These are phyloP conservation scores for Globisporangium parvum DNA, from an alignment of 352 stramenopile species.

Conservation along the genomic window DNA sequence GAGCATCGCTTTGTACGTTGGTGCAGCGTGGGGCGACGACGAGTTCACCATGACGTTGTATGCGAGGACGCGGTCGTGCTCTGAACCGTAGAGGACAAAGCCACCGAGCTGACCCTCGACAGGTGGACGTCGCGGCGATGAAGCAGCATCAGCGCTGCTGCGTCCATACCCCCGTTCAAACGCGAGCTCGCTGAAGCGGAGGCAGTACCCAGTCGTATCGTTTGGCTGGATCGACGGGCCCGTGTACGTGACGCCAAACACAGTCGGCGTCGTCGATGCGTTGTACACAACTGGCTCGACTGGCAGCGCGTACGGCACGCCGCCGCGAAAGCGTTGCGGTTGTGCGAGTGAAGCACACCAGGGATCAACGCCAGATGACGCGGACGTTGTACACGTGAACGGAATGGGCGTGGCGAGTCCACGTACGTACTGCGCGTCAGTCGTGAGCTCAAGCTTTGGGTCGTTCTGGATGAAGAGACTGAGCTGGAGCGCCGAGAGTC, in stretches of 20 bases:
- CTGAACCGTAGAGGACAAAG: conserved; percentile 38
- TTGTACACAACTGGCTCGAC: conserved; percentile 34
- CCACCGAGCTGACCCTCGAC: conserved; percentile 48
- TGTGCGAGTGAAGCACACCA: conserved; percentile 21
- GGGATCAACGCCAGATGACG: conserved; percentile 1
- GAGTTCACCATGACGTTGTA: conserved; percentile 70
- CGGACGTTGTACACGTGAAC: conserved; percentile 29
- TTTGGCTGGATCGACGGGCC: conserved; percentile 30
- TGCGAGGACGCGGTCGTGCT: conserved; percentile 25
- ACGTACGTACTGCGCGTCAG: conserved; percentile 24
- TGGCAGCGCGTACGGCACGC: conserved; percentile 21
- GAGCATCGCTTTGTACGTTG: conserved; percentile 52
- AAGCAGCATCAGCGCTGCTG: not conserved
- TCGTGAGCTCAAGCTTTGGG: conserved; percentile 32
- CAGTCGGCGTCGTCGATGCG: conserved; percentile 20
- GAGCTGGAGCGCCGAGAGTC: conserved; percentile 48
- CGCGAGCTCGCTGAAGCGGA: conserved; percentile 47
- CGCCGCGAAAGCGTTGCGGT: conserved; percentile 19
- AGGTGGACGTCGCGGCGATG: not conserved
- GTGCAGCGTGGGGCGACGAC: conserved; percentile 33
- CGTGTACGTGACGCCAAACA: conserved; percentile 52
- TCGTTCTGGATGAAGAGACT: conserved; percentile 48
- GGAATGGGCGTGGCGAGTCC: conserved; percentile 32
- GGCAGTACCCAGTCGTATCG: conserved; percentile 47
- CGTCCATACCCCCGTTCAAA: conserved; percentile 44